A percentile compares a stretch with the other conserved stretches of the same genome.
Conservation (phyloP, 176 grass and related monocot species). For the Musa beccarii region DNA sequence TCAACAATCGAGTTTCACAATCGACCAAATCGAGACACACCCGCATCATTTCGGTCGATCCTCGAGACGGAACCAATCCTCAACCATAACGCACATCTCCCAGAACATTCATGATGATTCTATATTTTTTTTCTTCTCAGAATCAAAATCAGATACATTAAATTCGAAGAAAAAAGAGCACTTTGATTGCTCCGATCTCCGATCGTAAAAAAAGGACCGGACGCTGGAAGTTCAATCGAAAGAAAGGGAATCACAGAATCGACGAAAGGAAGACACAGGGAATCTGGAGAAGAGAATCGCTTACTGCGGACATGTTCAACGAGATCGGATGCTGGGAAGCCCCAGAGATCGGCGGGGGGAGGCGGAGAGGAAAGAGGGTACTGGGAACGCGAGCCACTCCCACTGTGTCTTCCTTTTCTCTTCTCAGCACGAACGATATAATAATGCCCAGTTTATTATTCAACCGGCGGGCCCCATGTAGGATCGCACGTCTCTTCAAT, state of each 20-base stretch:
- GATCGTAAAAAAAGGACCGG: neutral
- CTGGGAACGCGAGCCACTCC: neutral
- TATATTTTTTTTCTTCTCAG: neutral
- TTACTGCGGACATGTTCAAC: slow-evolving; percentile 35
- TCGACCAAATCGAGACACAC: neutral
- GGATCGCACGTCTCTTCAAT: too few relatives aligned
- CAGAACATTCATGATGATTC: too few relatives aligned
- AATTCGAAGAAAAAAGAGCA: neutral
- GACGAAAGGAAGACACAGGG: neutral
- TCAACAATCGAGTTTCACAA: neutral
- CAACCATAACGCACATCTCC: too few relatives aligned
- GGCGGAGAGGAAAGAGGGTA: neutral
- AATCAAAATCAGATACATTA: neutral
- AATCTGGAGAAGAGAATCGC: neutral
- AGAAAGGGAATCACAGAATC: neutral
- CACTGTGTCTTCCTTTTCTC: neutral
- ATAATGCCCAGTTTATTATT: neutral
- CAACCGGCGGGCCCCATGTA: too few relatives aligned
- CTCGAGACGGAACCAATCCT: neutral
- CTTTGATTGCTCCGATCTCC: neutral
- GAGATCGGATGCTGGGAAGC: slow-evolving; percentile 11
- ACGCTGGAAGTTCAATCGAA: neutral
- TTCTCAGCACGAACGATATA: neutral
- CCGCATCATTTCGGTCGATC: neutral
- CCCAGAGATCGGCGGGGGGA: slow-evolving; percentile 3